phyloP scores from a whole-genome alignment of 139 green algal genomes.

The Chlorella sp. region DNA sequence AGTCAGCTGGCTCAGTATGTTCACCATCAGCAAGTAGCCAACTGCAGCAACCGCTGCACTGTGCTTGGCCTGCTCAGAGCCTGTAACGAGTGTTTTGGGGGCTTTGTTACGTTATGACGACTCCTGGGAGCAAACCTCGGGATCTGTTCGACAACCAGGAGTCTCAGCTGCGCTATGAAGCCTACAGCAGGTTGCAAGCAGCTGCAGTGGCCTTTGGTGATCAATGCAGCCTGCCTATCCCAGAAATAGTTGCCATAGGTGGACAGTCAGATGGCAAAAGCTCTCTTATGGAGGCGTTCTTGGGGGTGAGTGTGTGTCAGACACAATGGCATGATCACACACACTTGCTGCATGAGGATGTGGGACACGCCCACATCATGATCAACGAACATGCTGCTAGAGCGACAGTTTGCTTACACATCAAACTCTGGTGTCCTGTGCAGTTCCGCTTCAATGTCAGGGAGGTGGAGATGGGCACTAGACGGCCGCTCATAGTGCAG shows the following conservation, averaged over 20 bases:
- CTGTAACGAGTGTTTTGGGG: no score
- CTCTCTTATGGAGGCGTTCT: slow-evolving; percentile 83
- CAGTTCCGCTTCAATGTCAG: slow-evolving; percentile 87
- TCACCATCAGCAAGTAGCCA: no score
- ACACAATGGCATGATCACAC: no score
- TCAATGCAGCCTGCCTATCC: slow-evolving; percentile 77
- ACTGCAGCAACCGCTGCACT: no score
- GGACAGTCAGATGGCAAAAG: slow-evolving; percentile 89
- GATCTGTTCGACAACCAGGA: slow-evolving; percentile 62
- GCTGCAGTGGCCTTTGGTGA: slow-evolving; percentile 48
- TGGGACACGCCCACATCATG: no score
- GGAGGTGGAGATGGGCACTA: slow-evolving; percentile 89
- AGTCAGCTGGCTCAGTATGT: no score
- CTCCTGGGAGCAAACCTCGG: no score
- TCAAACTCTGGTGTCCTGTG: no score
- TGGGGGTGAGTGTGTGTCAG: slow-evolving; percentile 80
- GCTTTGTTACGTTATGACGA: no score
- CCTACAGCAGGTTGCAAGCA: slow-evolving; percentile 51
- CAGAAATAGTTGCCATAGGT: slow-evolving; percentile 91
- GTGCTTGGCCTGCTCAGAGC: no score
- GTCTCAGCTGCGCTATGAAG: slow-evolving; percentile 62
- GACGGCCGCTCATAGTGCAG: slow-evolving; percentile 74
- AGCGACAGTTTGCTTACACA: no score
- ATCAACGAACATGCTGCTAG: not conserved
- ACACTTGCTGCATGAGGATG: no score